These are phyloP conservation scores for Bigelowiella natans DNA, from an alignment of 78 protist genomes.

Conservation along the genomic window DNA sequence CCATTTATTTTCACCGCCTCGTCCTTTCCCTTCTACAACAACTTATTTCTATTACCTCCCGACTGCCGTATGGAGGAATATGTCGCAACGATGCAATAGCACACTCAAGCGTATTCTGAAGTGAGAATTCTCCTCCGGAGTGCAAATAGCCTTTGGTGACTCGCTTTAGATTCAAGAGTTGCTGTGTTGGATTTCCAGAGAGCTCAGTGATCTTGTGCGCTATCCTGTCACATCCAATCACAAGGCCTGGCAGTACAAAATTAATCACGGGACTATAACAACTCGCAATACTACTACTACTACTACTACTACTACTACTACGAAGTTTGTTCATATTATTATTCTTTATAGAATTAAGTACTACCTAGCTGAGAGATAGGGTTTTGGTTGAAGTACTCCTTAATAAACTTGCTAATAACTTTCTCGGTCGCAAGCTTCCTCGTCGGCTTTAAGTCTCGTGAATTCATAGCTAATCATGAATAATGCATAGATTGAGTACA, in stretches of 20 bases:
- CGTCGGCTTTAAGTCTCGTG: neutral
- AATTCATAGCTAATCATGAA: neutral
- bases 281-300: too few relatives aligned
- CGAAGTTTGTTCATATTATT: too few relatives aligned
- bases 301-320: too few relatives aligned
- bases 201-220: neutral
- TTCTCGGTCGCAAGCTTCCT: neutral
- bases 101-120: neutral
- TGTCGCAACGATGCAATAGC: neutral
- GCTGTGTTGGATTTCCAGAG: neutral
- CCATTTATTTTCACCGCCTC: too few relatives aligned
- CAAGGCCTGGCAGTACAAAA: too few relatives aligned
- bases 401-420: neutral
- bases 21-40: too few relatives aligned
- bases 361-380: neutral
- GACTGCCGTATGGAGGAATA: neutral
- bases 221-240: neutral
- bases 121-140: neutral
- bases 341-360: too few relatives aligned
- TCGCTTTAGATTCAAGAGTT: neutral
- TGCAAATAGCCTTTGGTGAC: neutral
- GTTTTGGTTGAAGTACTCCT: neutral
- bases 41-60: neutral
- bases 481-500: too few relatives aligned
- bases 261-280: too few relatives aligned